Evolutionary conservation across 331 rosid genomes (phyloP).

Genomic region (Ulmus americana): DNA sequence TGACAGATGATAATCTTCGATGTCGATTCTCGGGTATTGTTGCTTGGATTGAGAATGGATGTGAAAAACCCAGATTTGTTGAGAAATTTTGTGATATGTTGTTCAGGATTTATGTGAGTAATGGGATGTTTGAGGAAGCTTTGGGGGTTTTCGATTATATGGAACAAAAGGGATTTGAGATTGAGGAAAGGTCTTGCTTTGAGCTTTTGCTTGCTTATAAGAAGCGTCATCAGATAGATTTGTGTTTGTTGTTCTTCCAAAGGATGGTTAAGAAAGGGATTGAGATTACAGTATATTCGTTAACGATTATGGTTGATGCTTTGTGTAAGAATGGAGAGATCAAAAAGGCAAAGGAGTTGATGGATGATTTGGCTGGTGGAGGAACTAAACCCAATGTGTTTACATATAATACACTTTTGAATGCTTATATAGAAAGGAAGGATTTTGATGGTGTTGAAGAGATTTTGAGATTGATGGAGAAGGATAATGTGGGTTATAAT

Average conservation of each 20-base stretch:
- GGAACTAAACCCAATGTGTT: slow-evolving; percentile 46
- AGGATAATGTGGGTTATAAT: slow-evolving; percentile 37
- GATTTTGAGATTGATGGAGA: slow-evolving; percentile 55
- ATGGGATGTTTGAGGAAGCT: slow-evolving; percentile 52
- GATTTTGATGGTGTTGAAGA: slow-evolving; percentile 39
- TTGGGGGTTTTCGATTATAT: slow-evolving; percentile 45
- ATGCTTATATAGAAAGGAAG: slow-evolving; percentile 45
- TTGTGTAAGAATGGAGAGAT: slow-evolving; percentile 56
- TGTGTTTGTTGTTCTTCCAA: slow-evolving; percentile 38
- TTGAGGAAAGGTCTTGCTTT: slow-evolving; percentile 78
- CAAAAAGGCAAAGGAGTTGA: slow-evolving; percentile 48
- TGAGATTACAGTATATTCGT: slow-evolving; percentile 45
- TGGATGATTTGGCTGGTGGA: slow-evolving; percentile 42
- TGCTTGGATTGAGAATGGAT: slow-evolving; percentile 32
- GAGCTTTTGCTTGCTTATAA: slow-evolving; percentile 59
- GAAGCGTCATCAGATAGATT: slow-evolving; percentile 36
- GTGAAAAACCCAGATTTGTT: slow-evolving; percentile 26
- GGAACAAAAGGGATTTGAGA: slow-evolving; percentile 34
- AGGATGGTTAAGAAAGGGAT: slow-evolving; percentile 53
- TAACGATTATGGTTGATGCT: slow-evolving; percentile 58
- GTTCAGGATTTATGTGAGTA: slow-evolving; percentile 57
- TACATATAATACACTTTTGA: slow-evolving; percentile 58
- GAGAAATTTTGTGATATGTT: slow-evolving; percentile 63
- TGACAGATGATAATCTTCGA: slow-evolving; percentile 18
- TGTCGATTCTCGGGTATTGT: slow-evolving; percentile 26